Base-by-base conservation (phyloP, 495 filamentous ascomycete species). In the Lasiosphaeris hirsuta region DNA sequence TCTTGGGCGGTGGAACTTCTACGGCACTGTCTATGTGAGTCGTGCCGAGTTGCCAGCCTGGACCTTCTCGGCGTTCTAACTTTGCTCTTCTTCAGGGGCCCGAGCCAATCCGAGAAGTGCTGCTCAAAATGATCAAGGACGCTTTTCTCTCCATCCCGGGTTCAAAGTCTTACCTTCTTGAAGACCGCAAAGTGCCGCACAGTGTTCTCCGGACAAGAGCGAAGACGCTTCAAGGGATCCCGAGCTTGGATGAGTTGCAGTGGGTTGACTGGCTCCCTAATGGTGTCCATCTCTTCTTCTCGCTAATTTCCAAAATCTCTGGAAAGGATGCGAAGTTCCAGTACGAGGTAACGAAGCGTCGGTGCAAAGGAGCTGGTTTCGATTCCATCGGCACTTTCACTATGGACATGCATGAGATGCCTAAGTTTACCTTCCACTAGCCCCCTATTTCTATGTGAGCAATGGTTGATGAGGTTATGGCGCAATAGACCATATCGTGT, bases 121-220 rank as follows among this genome's bases (percentile, higher is more conserved):
- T 30, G 23, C 23, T 30, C 23, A 30, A 30, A 30, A 5, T 5
- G 5, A 30, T 30, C 23, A 30, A 30, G 5, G 23, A 30, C 23
- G 23, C 45, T 73, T 70, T 1, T 72, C 69, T 0, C 67, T 71
- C 19, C 75, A 74, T 3, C 69, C 75, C 49, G 72, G 72, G 3
- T 78, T 72, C 60, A 71, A 71, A 74, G 65, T 66, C 67, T 7
- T 75, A 72, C 63, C 65, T 69, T 10, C 71, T 77, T 54, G 72
- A 75, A 45, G 72, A 76, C 55, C 68, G 69, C 2, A 68, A 75
- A n/a, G 69, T 72, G 39, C 70, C 76, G 10, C 69, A 77, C 58
- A 56, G 77, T 10, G 46, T 36, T 10, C 39, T 46, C 8, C 45
- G 50, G 34, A 38, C 51, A 51, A 69, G 66, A 46, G 59, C 57